Evolutionary conservation across 2,329 filamentous ascomycete species (phyloP).

Genomic region (Fusarium avenaceum): DNA sequence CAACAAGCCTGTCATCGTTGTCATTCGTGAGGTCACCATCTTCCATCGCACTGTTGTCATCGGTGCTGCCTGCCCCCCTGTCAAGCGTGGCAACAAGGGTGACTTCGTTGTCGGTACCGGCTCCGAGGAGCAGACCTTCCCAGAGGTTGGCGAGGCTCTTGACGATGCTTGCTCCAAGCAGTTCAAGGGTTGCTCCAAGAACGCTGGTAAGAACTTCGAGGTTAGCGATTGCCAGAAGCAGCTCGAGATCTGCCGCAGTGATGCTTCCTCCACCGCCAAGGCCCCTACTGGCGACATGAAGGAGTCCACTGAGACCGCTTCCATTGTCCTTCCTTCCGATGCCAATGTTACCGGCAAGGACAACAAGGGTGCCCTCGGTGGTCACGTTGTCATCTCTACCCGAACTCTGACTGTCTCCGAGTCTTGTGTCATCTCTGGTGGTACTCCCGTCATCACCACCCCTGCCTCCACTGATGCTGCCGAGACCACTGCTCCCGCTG

Average conservation of each 20-base stretch:
- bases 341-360: slow-evolving; percentile 31
- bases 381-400: slow-evolving; percentile 45
- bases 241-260: slow-evolving; percentile 43
- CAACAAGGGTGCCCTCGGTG: slow-evolving; percentile 41
- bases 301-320: slow-evolving; percentile 46
- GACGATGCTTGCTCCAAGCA: slow-evolving; percentile 47
- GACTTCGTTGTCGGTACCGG: slow-evolving; percentile 43
- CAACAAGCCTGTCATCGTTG: slow-evolving; percentile 39
- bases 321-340: slow-evolving; percentile 47
- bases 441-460: slow-evolving; percentile 41
- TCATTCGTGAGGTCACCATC: slow-evolving; percentile 44
- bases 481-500: slow-evolving; percentile 26
- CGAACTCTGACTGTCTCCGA: slow-evolving; percentile 48
- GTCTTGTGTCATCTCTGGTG: slow-evolving; percentile 44
- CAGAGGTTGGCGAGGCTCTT: slow-evolving; percentile 42
- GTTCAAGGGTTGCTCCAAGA: slow-evolving; percentile 43
- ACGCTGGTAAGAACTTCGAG: slow-evolving; percentile 46
- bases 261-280: slow-evolving; percentile 44
- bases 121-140: slow-evolving; percentile 38
- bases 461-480: slow-evolving; percentile 33
- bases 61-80: slow-evolving; percentile 48
- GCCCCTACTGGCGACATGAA: slow-evolving; percentile 36
- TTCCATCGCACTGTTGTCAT: slow-evolving; percentile 44
- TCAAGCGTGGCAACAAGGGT: slow-evolving; percentile 39
- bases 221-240: slow-evolving; percentile 46